Evolutionary conservation across 176 grass and related monocot genomes (phyloP), one percentile per base, ranked within the genome.

Genomic region (Otatea glauca): DNA sequence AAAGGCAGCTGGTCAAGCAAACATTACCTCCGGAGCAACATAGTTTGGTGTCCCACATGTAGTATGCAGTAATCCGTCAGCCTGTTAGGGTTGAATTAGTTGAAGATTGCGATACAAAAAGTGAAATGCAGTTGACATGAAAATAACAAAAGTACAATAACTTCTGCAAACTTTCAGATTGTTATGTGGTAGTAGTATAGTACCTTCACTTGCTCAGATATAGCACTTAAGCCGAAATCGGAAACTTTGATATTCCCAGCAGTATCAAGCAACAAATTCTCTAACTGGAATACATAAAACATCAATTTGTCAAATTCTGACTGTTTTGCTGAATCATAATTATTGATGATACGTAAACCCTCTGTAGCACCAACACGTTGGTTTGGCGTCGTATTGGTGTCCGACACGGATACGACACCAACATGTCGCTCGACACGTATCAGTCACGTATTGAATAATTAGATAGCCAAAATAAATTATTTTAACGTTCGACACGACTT

Each of bases 11-110:
- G 27, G 0, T 54, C 20, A 82, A 82, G 27, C 0, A 77, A 35
- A 55, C 7, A 58, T 37, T 47, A 97, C 94, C 90, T 97, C 92
- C 16, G 94, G 94, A 86, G 94, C 92, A 72, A 94, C 94, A 53
- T 97, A 97, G 76, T 97, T 97, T 42, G 92, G 90, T 80, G 94
- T 97, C 35, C 94, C 94, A 80, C 94, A 94, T 29, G 92, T 91
- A 70, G 94, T 97, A 49, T 97, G 94, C 29, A 97, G 90, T 62
- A 97, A 86, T 49, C 92, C 94, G 78, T 92, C 94, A 81, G 78
- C 90, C 94, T 97, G 70, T 47, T 71, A 72, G 49, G 61, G 75
- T 72, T 81, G 50, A 82, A 85, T 14, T 84, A 51, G 34, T 68
- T 35, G 6, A 74, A 72, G 68, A 20, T 63, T 72, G 3, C 1